Conservation (phyloP, 73 alveolate species). For the Paramecium bursaria region DNA sequence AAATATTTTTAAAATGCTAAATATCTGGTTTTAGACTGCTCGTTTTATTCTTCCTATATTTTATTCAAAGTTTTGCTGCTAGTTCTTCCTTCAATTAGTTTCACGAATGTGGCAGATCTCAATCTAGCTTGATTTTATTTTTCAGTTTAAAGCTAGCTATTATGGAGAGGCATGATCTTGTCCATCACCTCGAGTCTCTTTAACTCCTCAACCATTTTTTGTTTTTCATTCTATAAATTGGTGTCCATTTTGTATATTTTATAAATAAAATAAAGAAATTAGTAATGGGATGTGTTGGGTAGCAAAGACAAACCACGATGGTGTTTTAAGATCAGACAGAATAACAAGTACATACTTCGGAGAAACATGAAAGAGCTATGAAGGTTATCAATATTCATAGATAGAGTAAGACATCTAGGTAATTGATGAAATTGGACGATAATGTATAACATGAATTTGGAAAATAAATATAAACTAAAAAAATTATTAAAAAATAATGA, state of each 20-base stretch:
- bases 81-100: conserved; percentile 1
- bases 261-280: no score
- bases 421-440: background rate
- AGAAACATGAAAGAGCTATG: conserved; percentile 14
- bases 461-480: conserved; percentile 38
- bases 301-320: no score
- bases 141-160: conserved; percentile 25
- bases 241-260: no score
- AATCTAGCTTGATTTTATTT: background rate
- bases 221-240: background rate
- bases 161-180: conserved; percentile 39
- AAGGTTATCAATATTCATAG: conserved; percentile 2
- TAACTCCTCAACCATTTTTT: conserved; percentile 35
- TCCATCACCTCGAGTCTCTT: conserved; percentile 46
- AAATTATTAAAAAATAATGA: conserved; percentile 32
- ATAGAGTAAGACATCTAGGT: conserved; percentile 2
- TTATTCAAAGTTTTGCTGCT: conserved; percentile 2
- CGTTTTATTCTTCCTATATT: conserved; percentile 15
- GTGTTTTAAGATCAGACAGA: no score
- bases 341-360: conserved; percentile 10
- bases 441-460: conserved; percentile 15
- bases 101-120: conserved; percentile 1
- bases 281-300: no score
- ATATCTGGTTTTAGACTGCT: background rate
- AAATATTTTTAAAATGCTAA: conserved; percentile 11